Conservation (phyloP, 495 filamentous ascomycete genomes). For the Hypoxylon crocopeplum region DNA sequence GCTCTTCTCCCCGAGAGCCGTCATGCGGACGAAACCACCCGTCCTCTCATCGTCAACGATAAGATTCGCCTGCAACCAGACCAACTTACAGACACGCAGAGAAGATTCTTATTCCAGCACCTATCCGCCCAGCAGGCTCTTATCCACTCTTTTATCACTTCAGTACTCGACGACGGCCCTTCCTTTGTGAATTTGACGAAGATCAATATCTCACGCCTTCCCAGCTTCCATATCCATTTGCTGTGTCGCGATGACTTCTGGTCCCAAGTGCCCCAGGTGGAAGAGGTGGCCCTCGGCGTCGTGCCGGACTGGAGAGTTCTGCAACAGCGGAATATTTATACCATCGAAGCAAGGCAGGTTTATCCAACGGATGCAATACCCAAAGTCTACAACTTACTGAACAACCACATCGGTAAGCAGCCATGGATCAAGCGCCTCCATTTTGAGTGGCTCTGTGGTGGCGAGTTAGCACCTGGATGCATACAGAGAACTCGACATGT, state of each 20-base stretch:
- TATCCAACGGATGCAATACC: constrained; percentile 51
- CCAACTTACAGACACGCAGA: constrained; percentile 56
- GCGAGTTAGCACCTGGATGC: constrained; percentile 61
- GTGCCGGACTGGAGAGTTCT: constrained; percentile 63
- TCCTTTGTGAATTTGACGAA: constrained; percentile 50
- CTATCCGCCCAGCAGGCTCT: constrained; percentile 66
- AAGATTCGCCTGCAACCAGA: constrained; percentile 23
- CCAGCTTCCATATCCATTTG: constrained; percentile 52
- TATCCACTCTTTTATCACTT: constrained; percentile 60
- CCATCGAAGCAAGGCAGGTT: constrained; percentile 46
- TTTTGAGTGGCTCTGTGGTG: constrained; percentile 63
- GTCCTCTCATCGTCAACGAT: background rate
- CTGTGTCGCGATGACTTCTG: constrained; percentile 60
- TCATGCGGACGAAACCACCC: background rate
- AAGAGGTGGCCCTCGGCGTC: constrained; percentile 53
- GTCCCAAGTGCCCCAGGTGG: constrained; percentile 52
- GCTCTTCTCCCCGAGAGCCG: background rate
- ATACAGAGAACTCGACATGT: constrained; percentile 58
- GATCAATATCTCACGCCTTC: constrained; percentile 60
- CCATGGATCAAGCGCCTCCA: constrained; percentile 55
- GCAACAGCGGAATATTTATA: constrained; percentile 44
- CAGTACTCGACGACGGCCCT: constrained; percentile 55
- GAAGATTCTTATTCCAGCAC: constrained; percentile 63
- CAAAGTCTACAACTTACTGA: constrained; percentile 53
- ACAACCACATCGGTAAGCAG: constrained; percentile 44